Conservation (phyloP, 108 stramenopile species). For the Nitzschia palea region DNA sequence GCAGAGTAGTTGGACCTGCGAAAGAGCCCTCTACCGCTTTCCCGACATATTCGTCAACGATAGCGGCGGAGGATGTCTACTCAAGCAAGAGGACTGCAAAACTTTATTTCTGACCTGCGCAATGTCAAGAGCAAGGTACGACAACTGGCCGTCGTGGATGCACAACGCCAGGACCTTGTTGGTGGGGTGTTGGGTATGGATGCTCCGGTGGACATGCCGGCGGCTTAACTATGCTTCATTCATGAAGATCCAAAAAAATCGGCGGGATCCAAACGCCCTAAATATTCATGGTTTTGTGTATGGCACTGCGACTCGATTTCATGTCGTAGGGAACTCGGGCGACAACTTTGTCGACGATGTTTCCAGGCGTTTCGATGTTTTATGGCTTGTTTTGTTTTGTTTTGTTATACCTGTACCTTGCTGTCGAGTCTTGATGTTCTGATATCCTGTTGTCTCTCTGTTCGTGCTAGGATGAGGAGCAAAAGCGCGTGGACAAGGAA, state of each 20-base stretch:
- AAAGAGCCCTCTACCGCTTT: too few species aligned
- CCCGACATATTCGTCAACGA: too few species aligned
- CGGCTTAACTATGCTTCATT: neutral
- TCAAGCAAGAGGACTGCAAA: slow-evolving; percentile 88
- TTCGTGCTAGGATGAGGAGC: slow-evolving; percentile 80
- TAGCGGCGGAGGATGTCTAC: slow-evolving; percentile 77
- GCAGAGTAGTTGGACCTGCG: too few species aligned
- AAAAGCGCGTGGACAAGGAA: slow-evolving; percentile 93
- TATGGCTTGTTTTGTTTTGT: too few species aligned
- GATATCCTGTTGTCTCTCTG: neutral
- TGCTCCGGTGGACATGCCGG: neutral
- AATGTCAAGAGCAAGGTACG: slow-evolving; percentile 86
- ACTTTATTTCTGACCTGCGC: slow-evolving; percentile 90
- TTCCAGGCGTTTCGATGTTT: too few species aligned
- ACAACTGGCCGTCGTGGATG: neutral
- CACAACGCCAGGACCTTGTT: slow-evolving; percentile 10
- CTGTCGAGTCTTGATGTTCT: neutral
- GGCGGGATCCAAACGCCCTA: neutral
- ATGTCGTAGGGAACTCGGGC: neutral
- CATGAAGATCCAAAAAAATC: neutral
- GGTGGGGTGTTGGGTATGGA: neutral
- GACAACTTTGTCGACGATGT: neutral
- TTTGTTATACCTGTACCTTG: too few species aligned
- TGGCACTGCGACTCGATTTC: neutral
- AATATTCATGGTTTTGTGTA: neutral